These are phyloP conservation scores for Russula compacta DNA, from an alignment of 768 basidiomycete species.

Conservation along the genomic window DNA sequence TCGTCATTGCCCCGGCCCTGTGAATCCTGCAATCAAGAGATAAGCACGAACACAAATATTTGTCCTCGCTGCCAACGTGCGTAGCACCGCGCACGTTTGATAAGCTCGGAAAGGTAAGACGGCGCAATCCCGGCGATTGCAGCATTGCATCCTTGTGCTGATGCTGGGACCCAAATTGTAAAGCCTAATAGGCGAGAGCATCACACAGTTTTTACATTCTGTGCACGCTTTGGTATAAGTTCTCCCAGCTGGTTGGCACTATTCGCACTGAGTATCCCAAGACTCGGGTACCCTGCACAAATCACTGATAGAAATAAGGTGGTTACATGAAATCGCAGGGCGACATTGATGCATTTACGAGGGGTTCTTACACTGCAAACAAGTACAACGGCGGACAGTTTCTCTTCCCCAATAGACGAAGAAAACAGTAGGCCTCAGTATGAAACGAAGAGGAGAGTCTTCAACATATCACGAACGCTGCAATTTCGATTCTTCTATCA, in stretches of 20 bases:
- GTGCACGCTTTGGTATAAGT: neutral
- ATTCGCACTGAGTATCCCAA: neutral
- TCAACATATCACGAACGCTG: neutral
- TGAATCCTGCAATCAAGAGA: neutral
- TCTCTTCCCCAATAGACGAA: neutral
- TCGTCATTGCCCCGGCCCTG: conserved; percentile 15
- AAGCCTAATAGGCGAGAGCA: neutral
- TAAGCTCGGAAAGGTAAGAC: neutral
- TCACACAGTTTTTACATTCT: neutral
- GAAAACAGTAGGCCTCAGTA: neutral
- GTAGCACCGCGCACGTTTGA: neutral
- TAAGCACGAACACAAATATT: conserved; percentile 9
- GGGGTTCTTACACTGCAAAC: neutral
- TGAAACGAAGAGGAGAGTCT: neutral
- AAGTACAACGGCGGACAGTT: neutral
- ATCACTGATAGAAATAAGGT: neutral
- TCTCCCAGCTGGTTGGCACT: neutral
- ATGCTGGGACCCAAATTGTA: neutral
- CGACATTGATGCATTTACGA: neutral
- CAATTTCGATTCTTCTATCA: neutral
- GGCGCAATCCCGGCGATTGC: conserved; percentile 7
- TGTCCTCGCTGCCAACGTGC: neutral
- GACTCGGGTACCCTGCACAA: neutral
- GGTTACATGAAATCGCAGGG: neutral
- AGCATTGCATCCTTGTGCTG: conserved; percentile 1